Evolutionary conservation across 176 grass and related monocot species (phyloP).

Genomic region (Raddia distichophylla): DNA sequence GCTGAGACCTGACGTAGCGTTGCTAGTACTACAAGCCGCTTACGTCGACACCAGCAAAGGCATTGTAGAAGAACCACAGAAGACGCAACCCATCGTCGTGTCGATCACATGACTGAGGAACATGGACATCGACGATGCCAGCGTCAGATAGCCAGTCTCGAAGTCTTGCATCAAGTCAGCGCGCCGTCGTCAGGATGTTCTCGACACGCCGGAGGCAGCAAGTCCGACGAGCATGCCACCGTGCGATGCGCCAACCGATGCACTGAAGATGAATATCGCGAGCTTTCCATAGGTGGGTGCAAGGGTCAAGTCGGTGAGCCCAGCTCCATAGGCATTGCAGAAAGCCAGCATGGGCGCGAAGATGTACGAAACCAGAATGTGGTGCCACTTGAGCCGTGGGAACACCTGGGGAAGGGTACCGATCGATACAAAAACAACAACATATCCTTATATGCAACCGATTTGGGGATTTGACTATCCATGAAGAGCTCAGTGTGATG

Average conservation of each 20-base stretch:
- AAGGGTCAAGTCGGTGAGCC: slow-evolving; percentile 86
- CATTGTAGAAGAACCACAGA: slow-evolving; percentile 68
- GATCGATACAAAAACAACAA: slow-evolving; percentile 49
- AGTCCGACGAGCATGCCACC: slow-evolving; percentile 46
- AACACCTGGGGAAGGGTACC: slow-evolving; percentile 55
- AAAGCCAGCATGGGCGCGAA: slow-evolving; percentile 69
- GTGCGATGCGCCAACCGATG: slow-evolving; percentile 59
- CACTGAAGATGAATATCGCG: slow-evolving; percentile 78
- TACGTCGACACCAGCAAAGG: slow-evolving; percentile 40
- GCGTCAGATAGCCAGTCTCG: slow-evolving; percentile 70
- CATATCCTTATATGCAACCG: slow-evolving; percentile 44
- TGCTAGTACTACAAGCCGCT: slow-evolving; percentile 38
- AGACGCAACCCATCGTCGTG: slow-evolving; percentile 64
- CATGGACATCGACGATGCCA: slow-evolving; percentile 65
- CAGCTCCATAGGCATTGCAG: slow-evolving; percentile 73
- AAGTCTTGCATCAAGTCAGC: slow-evolving; percentile 83
- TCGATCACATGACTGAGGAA: slow-evolving; percentile 62
- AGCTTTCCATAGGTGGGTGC: slow-evolving; percentile 89
- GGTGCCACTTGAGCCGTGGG: slow-evolving; percentile 67
- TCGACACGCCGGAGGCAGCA: slow-evolving; percentile 40
- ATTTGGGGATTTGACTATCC: slow-evolving; percentile 55
- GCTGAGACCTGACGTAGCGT: no score
- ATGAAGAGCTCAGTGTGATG: slow-evolving; percentile 53
- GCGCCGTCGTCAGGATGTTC: slow-evolving; percentile 50
- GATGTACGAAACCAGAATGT: slow-evolving; percentile 57